Base-by-base conservation (phyloP, 441 rosid genomes). In the Omphalea diandra region DNA sequence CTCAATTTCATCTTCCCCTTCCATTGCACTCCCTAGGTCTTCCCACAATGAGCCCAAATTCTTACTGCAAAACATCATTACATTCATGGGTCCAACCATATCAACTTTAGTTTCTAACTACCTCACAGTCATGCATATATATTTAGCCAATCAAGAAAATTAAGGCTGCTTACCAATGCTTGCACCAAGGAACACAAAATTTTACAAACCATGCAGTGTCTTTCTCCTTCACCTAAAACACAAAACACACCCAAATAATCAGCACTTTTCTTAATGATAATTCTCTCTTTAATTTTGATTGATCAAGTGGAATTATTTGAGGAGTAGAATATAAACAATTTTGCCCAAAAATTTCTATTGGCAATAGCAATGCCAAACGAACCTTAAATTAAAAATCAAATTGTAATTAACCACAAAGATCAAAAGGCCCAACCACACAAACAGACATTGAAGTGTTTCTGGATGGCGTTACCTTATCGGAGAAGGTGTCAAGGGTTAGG, bases 161-260 rank as follows among this genome's bases (percentile, higher is more conserved):
- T 31, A 15, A n/a, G 60, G 53, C 22, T 6, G 63, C 56, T 88
- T 80, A 92, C 99, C 98, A 94, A 74, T 94, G 99, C 86, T 94
- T 94, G 72, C 98, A 94, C 99, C 99, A 92, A 29, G 98, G 96
- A 59, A 94, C 98, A 74, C 99, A 94, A 67, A 94, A 94, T 63
- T 94, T 92, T 56, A 94, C 96, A 72, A 94, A 92, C 99, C 98
- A 94, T 1, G 87, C 89, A 15, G 98, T 94, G 75, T 90, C 98
- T 80, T 89, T 94, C 85, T 92, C 99, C 87, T 94, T 94, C 71
- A 92, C 85, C 99, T 94, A 71, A 59, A 73, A 29, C 63, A 46
- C 26, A n/a, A 27, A 1, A 52, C 33, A 38, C 26, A 29, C 24
- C n/a, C n/a, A 73, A 2, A 60, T 8, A 22, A 14, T 17, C 7